These are phyloP conservation scores for Dentipellis sp. DNA, from an alignment of 768 basidiomycete genomes.

Conservation along the genomic window DNA sequence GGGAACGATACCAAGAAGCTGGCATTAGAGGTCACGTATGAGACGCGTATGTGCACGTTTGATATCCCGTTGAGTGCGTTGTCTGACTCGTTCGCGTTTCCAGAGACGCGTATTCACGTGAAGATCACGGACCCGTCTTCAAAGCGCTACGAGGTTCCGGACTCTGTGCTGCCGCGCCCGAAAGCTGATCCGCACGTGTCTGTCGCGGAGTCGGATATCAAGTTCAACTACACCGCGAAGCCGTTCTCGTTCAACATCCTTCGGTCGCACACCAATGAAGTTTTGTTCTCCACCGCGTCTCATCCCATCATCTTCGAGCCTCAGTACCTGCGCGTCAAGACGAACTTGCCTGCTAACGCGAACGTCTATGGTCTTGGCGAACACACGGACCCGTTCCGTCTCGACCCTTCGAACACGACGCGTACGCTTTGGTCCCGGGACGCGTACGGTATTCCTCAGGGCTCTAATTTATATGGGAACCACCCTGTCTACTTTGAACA, in stretches of 20 bases:
- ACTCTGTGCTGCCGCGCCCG: conserved; percentile 50
- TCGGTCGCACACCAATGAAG: conserved; percentile 38
- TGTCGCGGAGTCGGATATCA: conserved; percentile 31
- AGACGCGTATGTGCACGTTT: conserved; percentile 33
- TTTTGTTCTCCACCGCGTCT: conserved; percentile 51
- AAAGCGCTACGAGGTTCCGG: conserved; percentile 55
- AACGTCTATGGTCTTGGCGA: conserved; percentile 80
- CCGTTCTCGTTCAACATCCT: conserved; percentile 56
- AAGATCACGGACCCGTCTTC: conserved; percentile 47
- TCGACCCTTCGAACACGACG: conserved; percentile 32
- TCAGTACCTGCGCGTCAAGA: conserved; percentile 69
- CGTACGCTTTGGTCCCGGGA: conserved; percentile 61
- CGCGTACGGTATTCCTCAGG: conserved; percentile 45
- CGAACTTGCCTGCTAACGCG: conserved; percentile 43
- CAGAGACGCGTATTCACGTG: conserved; percentile 51
- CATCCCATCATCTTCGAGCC: conserved; percentile 66
- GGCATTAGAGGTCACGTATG: conserved; percentile 44
- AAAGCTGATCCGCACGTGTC: conserved; percentile 19
- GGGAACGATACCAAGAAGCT: conserved; percentile 43
- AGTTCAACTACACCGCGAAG: conserved; percentile 48
- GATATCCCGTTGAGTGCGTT: not conserved
- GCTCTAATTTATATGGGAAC: conserved; percentile 62
- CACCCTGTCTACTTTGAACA: conserved; percentile 72
- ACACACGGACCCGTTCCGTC: conserved; percentile 56
- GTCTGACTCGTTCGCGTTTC: not conserved